These are phyloP conservation scores for Candida chauliodis DNA, from an alignment of 805 yeast species.

Conservation along the genomic window DNA sequence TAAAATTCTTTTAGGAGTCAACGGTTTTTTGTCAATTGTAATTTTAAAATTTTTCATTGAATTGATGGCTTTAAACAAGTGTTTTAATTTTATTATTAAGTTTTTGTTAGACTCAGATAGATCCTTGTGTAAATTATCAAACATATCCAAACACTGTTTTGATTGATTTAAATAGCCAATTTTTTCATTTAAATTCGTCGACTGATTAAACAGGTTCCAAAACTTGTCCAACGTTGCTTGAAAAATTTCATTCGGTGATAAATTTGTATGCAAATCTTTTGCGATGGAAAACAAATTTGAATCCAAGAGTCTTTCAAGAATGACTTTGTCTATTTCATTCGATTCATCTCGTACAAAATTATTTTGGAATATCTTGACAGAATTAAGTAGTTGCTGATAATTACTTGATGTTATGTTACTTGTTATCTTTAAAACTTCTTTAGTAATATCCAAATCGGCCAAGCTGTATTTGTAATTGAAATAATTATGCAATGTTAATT, in stretches of 20 bases:
- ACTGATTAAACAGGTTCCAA: constrained; percentile 30
- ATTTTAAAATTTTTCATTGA: constrained; percentile 35
- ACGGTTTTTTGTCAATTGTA: constrained; percentile 26
- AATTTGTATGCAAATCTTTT: constrained; percentile 12
- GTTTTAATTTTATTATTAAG: constrained; percentile 25
- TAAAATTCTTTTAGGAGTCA: constrained; percentile 37
- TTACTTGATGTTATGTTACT: constrained; percentile 21
- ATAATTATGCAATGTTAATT: constrained; percentile 28
- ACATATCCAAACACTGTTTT: constrained; percentile 22
- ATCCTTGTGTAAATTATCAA: constrained; percentile 15
- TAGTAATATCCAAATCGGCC: constrained; percentile 14
- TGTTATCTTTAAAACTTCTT: constrained; percentile 25
- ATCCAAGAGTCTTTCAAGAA: constrained; percentile 27
- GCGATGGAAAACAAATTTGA: constrained; percentile 26
- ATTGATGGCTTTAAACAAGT: constrained; percentile 33
- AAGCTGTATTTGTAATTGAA: constrained; percentile 21
- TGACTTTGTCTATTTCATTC: constrained; percentile 16
- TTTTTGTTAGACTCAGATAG: constrained; percentile 3
- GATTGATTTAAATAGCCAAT: constrained; percentile 27
- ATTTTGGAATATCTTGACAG: constrained; percentile 18
- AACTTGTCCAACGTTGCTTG: constrained; percentile 23
- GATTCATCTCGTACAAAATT: constrained; percentile 17
- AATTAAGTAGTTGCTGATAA: constrained; percentile 17
- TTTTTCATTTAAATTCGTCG: constrained; percentile 31
- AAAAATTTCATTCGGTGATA: constrained; percentile 13